Base-by-base conservation (phyloP, 2,329 filamentous ascomycete genomes). In the Epichloe sylvatica region DNA sequence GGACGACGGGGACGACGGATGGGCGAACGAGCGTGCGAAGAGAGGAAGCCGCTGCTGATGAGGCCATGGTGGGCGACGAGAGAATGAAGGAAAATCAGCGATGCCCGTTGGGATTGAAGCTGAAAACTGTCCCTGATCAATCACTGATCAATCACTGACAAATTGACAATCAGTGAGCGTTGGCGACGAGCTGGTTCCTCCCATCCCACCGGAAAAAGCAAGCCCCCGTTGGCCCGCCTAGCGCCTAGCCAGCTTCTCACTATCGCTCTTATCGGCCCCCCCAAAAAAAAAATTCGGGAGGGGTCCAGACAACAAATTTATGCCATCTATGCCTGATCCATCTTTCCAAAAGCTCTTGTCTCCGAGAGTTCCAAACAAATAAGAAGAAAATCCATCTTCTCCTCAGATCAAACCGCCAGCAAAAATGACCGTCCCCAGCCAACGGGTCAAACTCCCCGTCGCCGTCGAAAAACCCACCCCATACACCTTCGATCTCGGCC, bases 401-500 rank as follows among this genome's bases (percentile, higher is more conserved):
- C 30, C 30, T 11, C 30, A 11, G 30, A 30, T 30, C 30, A 11
- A 11, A 47, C 17, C 51, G 37, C 38, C 17, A 41, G 3, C 23
- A 8, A 39, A 49, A 49, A 72, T 70, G 64, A 59, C 69, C 30
- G 53, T 67, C 47, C 55, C 67, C 42, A 56, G 56, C 52, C 62
- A 67, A 52, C 66, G 68, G 53, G 65, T 69, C 53, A 77, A 77
- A 60, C 70, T 80, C 51, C 76, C 80, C 42, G 74, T 85, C 54
- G 78, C 75, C 15, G 84, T 88, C 62, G 74, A 82, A 53, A 94
- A 94, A 69, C 83, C 88, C 4, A 94, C 85, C 6, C 89, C 90
- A 9, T 94, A 94, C 73, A 89, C 81, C 57, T 96, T 94, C 71
- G 89, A 96, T 66, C 82, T 96, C n/a, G 73, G 89, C 57, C 81